Evolutionary conservation across 2,329 filamentous ascomycete species (phyloP).

Genomic region (Didymella arachidicola): DNA sequence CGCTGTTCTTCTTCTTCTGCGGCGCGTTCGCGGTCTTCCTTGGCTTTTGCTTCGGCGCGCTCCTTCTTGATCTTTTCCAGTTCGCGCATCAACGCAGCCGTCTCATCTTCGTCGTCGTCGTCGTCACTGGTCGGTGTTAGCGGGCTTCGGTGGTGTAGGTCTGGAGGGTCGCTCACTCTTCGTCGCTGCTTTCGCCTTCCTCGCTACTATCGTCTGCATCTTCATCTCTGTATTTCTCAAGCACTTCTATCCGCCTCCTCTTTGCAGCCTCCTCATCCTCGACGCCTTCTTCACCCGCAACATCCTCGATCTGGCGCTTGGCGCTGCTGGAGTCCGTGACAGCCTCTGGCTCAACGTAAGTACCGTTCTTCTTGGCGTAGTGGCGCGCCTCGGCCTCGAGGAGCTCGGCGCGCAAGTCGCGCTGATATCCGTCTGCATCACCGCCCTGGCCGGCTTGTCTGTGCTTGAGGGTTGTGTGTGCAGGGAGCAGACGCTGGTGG

Average conservation of each 20-base stretch:
- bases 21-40: constrained; percentile 82
- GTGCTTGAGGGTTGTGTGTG: constrained; percentile 86
- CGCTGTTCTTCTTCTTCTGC: constrained; percentile 82
- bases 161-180: constrained; percentile 56
- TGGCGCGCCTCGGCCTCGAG: constrained; percentile 87
- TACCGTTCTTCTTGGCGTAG: constrained; percentile 82
- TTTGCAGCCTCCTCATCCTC: constrained; percentile 80
- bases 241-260: constrained; percentile 72
- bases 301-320: constrained; percentile 71
- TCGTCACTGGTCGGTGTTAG: constrained; percentile 46
- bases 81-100: constrained; percentile 88
- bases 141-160: not conserved
- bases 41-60: constrained; percentile 79
- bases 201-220: constrained; percentile 76
- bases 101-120: constrained; percentile 79
- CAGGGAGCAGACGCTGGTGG: constrained; percentile 93
- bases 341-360: constrained; percentile 59
- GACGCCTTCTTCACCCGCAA: constrained; percentile 54
- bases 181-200: constrained; percentile 63
- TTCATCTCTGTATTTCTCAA: constrained; percentile 87
- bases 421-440: constrained; percentile 71
- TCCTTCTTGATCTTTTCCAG: constrained; percentile 93
- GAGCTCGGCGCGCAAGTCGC: constrained; percentile 89
- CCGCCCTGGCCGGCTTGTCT: constrained; percentile 90
- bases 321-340: constrained; percentile 51